Conservation (phyloP, 805 yeast species). For the Sugiyamaella americana region DNA sequence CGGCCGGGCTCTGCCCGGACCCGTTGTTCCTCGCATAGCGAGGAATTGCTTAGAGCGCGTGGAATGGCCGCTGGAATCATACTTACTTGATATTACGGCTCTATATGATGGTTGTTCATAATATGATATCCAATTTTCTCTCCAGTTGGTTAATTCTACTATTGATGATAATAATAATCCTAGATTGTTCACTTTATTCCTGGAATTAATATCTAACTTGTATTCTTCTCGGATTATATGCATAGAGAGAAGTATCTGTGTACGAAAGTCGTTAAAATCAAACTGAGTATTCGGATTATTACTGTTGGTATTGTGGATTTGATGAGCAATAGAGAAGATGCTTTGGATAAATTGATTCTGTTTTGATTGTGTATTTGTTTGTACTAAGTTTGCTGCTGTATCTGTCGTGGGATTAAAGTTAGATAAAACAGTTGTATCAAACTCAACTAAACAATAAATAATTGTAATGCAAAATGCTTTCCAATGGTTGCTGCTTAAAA, state of each 20-base stretch:
- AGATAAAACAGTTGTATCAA: slow-evolving; percentile 1
- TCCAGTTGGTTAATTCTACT: slow-evolving; percentile 69
- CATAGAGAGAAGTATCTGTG: slow-evolving; percentile 56
- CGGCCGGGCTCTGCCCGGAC: too few species aligned
- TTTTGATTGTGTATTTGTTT: not conserved
- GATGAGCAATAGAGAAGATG: not conserved
- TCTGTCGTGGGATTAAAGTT: not conserved
- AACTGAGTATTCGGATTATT: slow-evolving; percentile 20
- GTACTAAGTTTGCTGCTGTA: not conserved
- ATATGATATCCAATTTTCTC: slow-evolving; percentile 47
- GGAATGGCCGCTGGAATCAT: not conserved
- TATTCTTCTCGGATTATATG: slow-evolving; percentile 77
- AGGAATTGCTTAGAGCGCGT: too few species aligned
- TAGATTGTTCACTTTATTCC: slow-evolving; percentile 35
- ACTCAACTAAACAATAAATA: slow-evolving; percentile 11
- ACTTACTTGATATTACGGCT: slow-evolving; percentile 25
- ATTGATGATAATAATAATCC: slow-evolving; percentile 55
- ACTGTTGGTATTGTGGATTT: not conserved
- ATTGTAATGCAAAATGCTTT: slow-evolving; percentile 43
- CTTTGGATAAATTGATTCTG: not conserved
- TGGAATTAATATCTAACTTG: slow-evolving; percentile 47
- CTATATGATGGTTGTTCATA: slow-evolving; percentile 33
- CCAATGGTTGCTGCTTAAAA: slow-evolving; percentile 50
- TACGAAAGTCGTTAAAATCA: slow-evolving; percentile 30
- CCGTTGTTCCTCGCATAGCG: too few species aligned